Evolutionary conservation across 2,329 filamentous ascomycete species (phyloP).

Genomic region (Talaromyces sp.): DNA sequence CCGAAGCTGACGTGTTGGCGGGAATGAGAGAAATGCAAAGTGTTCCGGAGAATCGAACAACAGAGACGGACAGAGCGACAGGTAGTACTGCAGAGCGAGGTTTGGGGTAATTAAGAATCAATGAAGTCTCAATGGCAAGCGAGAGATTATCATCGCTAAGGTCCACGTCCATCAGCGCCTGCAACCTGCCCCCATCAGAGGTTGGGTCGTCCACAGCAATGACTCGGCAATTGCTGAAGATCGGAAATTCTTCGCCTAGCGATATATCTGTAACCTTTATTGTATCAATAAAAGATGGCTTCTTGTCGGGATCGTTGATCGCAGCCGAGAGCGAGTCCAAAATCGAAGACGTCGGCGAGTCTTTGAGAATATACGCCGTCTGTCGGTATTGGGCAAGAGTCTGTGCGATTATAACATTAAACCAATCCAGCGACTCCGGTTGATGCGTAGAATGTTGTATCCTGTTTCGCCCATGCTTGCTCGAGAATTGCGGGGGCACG

Average conservation of each 20-base stretch:
- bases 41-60: conserved; percentile 92
- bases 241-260: conserved; percentile 93
- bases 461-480: conserved; percentile 38
- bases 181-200: conserved; percentile 68
- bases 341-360: conserved; percentile 53
- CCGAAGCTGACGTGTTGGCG: conserved; percentile 38
- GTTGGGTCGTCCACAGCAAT: conserved; percentile 66
- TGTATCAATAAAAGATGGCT: conserved; percentile 87
- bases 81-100: conserved; percentile 82
- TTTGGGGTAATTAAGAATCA: conserved; percentile 92
- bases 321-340: conserved; percentile 77
- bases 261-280: conserved; percentile 92
- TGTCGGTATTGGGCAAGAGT: conserved; percentile 92
- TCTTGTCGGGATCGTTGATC: conserved; percentile 78
- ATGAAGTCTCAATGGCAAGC: conserved; percentile 85
- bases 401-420: conserved; percentile 94
- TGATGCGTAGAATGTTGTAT: conserved; percentile 69
- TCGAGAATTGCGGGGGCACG: conserved; percentile 35
- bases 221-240: conserved; percentile 95
- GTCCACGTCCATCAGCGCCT: conserved; percentile 96
- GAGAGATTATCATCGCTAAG: conserved; percentile 88
- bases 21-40: conserved; percentile 91
- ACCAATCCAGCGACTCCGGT: conserved; percentile 96
- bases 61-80: conserved; percentile 83
- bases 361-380: conserved; percentile 84